A percentile compares a stretch with the other conserved stretches of the same genome.
phyloP scores from a whole-genome alignment of 805 yeast species.

The Ogataea zsoltii region DNA sequence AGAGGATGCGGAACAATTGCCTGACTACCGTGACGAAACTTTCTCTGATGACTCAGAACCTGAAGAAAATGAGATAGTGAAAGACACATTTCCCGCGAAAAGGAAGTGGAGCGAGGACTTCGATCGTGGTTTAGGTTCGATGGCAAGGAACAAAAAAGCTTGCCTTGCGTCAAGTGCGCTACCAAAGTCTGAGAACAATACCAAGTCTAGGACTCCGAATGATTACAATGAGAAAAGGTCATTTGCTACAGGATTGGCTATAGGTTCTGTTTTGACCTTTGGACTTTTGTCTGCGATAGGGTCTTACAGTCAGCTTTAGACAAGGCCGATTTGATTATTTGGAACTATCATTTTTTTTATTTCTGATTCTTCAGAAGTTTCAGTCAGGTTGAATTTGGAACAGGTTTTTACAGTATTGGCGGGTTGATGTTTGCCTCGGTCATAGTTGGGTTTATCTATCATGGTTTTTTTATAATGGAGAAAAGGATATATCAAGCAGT shows the following conservation, averaged over 20 bases:
- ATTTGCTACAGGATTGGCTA: slow-evolving; percentile 20
- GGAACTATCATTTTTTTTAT: background rate
- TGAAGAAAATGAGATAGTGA: slow-evolving; percentile 13
- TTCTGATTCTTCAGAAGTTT: background rate
- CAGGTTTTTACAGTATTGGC: background rate
- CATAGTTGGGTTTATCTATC: background rate
- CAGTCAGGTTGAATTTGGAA: background rate
- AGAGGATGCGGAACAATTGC: too few species aligned
- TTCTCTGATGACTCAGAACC: slow-evolving; percentile 17
- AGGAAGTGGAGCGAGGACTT: slow-evolving; percentile 5
- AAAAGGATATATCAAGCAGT: slow-evolving; percentile 12
- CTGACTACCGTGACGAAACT: too few species aligned
- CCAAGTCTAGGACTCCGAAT: background rate
- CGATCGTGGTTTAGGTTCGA: background rate
- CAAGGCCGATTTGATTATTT: background rate
- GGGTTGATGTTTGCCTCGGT: background rate
- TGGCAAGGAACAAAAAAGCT: background rate
- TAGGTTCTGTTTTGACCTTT: slow-evolving; percentile 25
- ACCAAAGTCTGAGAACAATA: background rate
- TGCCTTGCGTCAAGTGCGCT: background rate
- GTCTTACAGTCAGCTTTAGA: slow-evolving; percentile 15
- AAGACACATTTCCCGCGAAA: slow-evolving; percentile 5
- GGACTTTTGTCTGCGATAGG: slow-evolving; percentile 30
- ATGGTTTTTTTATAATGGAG: background rate
- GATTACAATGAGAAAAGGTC: slow-evolving; percentile 1